Base-by-base conservation (phyloP, 2,329 filamentous ascomycete genomes). In the Madurella mycetomatis region DNA sequence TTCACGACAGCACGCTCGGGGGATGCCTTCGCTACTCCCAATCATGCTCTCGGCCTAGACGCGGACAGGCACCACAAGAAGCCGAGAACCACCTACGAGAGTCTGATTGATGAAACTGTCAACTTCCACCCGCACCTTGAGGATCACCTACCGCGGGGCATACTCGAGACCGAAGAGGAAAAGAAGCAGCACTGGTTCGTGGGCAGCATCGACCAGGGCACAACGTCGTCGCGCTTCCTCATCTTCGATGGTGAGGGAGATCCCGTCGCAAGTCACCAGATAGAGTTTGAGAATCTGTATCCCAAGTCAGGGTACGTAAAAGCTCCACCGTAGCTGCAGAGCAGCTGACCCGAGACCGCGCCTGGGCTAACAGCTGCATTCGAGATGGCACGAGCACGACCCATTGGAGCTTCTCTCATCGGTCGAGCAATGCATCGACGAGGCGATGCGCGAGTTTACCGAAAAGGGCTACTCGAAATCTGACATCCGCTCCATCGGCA, bases 141-240 rank as follows among this genome's bases (percentile, higher is more conserved):
- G 43, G 59, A 64, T 37, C 62, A 61, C 19, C 62, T 67, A 5
- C 64, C 65, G 34, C 47, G 53, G 45, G 66, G 62, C 9, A 62
- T 66, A 41, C 32, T 49, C 39, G 60, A 66, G 52, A 68, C 65
- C 9, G 46, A 61, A 2, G 62, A 60, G 16, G 64, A 65, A 50
- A 49, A 56, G 44, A 50, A 56, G 40, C 60, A 73, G 53, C 71
- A 82, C 55, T 77, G 65, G 73, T 95, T 89, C 66, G 86, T 95
- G 57, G 91, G 90, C 56, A 89, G 88, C 63, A 92, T 96, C 68
- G 91, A 96, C 68, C 90, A 95, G 66, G 91, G 91, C 55, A 96
- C 91, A 12, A 96, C 91, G 32, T 92, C 88, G 55, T 89, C 90
- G 34, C 82, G 91, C 39, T 96, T 96, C 72, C 81, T 96, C 63